These are phyloP conservation scores for Perilla frutescens DNA, from an alignment of 257 asterid genomes.

Conservation along the genomic window DNA sequence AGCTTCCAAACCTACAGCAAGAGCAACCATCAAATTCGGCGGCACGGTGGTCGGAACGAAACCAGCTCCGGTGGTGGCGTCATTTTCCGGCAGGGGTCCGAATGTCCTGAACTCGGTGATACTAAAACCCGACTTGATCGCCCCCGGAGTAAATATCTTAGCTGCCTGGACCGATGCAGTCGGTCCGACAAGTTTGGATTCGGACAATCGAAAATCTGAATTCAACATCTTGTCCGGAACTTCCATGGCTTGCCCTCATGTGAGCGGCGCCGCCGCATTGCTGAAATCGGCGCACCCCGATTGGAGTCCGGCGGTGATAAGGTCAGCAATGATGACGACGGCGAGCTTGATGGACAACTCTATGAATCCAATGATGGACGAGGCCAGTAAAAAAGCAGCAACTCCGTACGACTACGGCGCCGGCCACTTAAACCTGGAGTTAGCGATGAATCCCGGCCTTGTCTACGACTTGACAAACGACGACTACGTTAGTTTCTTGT, in stretches of 20 bases:
- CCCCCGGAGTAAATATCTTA: slow-evolving; percentile 84
- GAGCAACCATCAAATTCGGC: slow-evolving; percentile 62
- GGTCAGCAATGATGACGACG: slow-evolving; percentile 93
- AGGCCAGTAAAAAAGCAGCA: slow-evolving; percentile 64
- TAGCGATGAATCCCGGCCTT: slow-evolving; percentile 83
- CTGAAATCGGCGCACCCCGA: slow-evolving; percentile 90
- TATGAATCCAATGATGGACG: slow-evolving; percentile 57
- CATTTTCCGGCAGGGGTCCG: slow-evolving; percentile 83
- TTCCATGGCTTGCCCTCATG: slow-evolving; percentile 94
- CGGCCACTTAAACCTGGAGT: slow-evolving; percentile 72
- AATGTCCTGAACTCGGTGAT: slow-evolving; percentile 78
- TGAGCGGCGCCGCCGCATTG: slow-evolving; percentile 89
- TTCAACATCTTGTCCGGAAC: slow-evolving; percentile 87
- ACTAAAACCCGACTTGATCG: slow-evolving; percentile 77
- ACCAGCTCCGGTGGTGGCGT: slow-evolving; percentile 92
- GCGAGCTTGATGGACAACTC: slow-evolving; percentile 57
- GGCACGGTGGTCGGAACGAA: slow-evolving; percentile 74
- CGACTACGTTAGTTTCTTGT: slow-evolving; percentile 71
- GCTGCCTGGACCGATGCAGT: slow-evolving; percentile 91
- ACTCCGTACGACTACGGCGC: slow-evolving; percentile 83
- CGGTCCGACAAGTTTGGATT: slow-evolving; percentile 78
- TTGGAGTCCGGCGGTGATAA: slow-evolving; percentile 87
- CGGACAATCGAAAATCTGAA: slow-evolving; percentile 67
- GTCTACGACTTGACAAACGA: slow-evolving; percentile 66
- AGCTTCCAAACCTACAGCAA: slow-evolving; percentile 40